phyloP scores from a whole-genome alignment of 2,329 filamentous ascomycete species.

The Aspergillus neotritici region DNA sequence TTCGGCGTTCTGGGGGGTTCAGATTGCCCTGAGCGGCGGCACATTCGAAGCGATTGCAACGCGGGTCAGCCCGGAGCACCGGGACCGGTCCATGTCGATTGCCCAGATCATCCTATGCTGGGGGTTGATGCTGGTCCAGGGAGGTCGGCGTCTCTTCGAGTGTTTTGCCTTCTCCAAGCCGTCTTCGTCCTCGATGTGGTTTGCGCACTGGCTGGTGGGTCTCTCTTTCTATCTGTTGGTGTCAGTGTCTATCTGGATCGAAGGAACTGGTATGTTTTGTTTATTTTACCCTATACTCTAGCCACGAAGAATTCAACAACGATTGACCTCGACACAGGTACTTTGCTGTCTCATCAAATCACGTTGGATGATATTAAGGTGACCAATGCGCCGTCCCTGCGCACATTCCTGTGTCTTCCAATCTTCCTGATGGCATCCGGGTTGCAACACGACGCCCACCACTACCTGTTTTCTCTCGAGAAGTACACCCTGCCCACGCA shows the following conservation, averaged over 20 bases:
- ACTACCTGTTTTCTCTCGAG: conserved; percentile 61
- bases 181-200: conserved; percentile 73
- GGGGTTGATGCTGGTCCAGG: conserved; percentile 70
- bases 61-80: conserved; percentile 33
- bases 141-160: conserved; percentile 69
- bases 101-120: conserved; percentile 62
- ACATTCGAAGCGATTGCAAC: conserved; percentile 48
- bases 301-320: neutral
- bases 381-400: conserved; percentile 41
- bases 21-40: conserved; percentile 53
- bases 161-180: conserved; percentile 59
- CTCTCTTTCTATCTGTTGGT: conserved; percentile 70
- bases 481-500: conserved; percentile 78
- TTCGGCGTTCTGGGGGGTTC: conserved; percentile 68
- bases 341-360: conserved; percentile 30
- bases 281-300: neutral
- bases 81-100: conserved; percentile 49
- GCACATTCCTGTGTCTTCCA: conserved; percentile 52
- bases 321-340: conserved; percentile 14
- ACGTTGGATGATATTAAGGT: conserved; percentile 33
- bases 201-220: conserved; percentile 76
- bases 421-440: conserved; percentile 65
- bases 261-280: conserved; percentile 60
- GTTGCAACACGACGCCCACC: conserved; percentile 70
- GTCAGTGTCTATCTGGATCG: conserved; percentile 75